Percentiles rank a stretch among this genome's conserved stretches.
These are phyloP conservation scores for Fusarium denticulatum DNA, from an alignment of 2,329 filamentous ascomycete species.

Conservation along the genomic window DNA sequence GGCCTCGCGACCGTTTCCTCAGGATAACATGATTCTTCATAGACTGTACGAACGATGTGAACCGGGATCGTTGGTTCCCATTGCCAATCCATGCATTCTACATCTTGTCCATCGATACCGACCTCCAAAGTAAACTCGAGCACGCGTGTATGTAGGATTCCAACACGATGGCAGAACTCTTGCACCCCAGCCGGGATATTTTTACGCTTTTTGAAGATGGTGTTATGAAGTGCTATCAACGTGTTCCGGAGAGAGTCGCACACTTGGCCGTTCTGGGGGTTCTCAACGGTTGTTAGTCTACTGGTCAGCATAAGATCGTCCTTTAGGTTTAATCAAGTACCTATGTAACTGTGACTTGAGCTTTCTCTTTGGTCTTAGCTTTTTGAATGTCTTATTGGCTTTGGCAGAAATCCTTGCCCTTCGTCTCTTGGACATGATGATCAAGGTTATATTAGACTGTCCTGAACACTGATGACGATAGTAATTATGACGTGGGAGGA, in stretches of 20 bases:
- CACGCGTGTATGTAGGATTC: conserved; percentile 1
- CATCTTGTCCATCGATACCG: not conserved
- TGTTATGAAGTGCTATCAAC: not conserved
- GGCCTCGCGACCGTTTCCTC: not conserved
- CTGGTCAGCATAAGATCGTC: not conserved
- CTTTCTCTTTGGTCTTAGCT: not conserved
- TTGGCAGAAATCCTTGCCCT: not conserved
- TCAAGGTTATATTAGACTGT: not conserved
- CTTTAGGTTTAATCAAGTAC: not conserved
- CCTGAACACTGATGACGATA: not conserved
- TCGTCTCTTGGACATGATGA: not conserved
- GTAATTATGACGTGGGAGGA: not conserved
- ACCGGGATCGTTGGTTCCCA: conserved; percentile 22
- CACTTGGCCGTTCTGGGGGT: not conserved
- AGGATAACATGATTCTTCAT: conserved; percentile 22
- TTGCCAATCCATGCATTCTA: conserved; percentile 33
- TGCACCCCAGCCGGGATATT: not conserved
- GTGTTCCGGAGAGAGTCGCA: not conserved
- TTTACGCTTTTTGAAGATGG: not conserved
- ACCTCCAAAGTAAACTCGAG: conserved; percentile 6
- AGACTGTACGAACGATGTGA: conserved; percentile 6
- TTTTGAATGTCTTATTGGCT: not conserved
- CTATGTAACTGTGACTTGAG: not conserved
- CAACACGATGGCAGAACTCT: conserved; percentile 5
- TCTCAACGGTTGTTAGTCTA: not conserved